Evolutionary conservation across 176 grass and related monocot species (phyloP).

Genomic region (Miscanthus lutarioriparius): DNA sequence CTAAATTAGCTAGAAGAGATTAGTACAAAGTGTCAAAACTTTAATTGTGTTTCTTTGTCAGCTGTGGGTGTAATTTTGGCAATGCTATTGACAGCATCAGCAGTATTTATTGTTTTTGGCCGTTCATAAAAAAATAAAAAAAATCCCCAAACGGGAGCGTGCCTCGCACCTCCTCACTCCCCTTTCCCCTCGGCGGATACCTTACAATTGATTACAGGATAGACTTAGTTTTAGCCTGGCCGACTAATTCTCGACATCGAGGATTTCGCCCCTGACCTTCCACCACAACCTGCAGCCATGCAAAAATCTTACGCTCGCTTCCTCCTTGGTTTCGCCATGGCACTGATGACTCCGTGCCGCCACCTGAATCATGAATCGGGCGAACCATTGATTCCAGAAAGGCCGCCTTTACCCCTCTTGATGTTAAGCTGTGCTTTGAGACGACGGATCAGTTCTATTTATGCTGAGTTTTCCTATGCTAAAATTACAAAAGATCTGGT

Average conservation of each 20-base stretch:
- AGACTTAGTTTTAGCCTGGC: not conserved
- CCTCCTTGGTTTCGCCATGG: not conserved
- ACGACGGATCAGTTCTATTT: conserved; percentile 12
- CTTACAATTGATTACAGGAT: not conserved
- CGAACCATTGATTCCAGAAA: not conserved
- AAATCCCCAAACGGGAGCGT: not conserved
- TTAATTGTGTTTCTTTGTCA: not conserved
- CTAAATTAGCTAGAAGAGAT: not conserved
- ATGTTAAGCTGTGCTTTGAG: conserved; percentile 37
- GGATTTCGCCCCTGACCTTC: not conserved
- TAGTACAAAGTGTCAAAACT: not conserved
- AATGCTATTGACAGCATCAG: not conserved
- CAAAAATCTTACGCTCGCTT: not conserved
- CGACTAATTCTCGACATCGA: not conserved
- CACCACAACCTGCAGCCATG: not conserved
- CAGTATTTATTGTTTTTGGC: not conserved
- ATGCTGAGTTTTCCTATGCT: not conserved
- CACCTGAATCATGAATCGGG: conserved; percentile 4
- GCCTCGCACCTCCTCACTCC: not conserved
- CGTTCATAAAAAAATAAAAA: not conserved
- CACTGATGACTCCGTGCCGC: not conserved
- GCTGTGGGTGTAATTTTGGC: not conserved
- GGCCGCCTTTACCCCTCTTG: conserved; percentile 8
- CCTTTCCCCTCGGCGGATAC: conserved; percentile 6
- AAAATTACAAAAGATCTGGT: conserved; percentile 26